Conservation (phyloP, 345 rosid species). For the Murraya koenigii region DNA sequence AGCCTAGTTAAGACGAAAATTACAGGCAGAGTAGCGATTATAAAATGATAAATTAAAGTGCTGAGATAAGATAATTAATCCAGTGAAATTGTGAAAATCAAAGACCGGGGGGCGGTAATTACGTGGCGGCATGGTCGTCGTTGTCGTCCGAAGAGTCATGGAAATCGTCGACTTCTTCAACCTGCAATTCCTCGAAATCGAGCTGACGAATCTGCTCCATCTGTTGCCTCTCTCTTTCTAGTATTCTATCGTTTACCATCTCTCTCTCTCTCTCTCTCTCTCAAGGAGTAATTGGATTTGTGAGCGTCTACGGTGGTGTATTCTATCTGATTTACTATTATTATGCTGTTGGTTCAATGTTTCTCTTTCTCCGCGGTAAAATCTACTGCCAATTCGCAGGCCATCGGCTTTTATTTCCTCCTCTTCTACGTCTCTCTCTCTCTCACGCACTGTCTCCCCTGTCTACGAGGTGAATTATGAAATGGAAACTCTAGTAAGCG, state of each 20-base stretch:
- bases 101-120: background rate
- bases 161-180: slow-evolving; percentile 75
- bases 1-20: no score
- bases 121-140: slow-evolving; percentile 40
- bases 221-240: slow-evolving; percentile 76
- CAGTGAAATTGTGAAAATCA: background rate
- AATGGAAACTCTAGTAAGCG: background rate
- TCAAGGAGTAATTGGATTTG: background rate
- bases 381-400: background rate
- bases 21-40: background rate
- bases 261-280: slow-evolving; percentile 8
- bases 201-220: slow-evolving; percentile 88
- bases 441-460: no score
- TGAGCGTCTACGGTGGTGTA: background rate
- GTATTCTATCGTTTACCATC: slow-evolving; percentile 48
- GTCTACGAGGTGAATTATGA: no score
- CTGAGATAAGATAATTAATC: background rate
- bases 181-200: slow-evolving; percentile 78
- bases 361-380: background rate
- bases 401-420: no score
- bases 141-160: slow-evolving; percentile 55
- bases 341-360: no score
- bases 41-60: background rate
- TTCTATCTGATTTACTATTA: no score
- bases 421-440: no score